Percentiles rank a stretch among this genome's conserved stretches.
phyloP scores from a whole-genome alignment of 2,329 filamentous ascomycete genomes.

The Mycogone perniciosa region DNA sequence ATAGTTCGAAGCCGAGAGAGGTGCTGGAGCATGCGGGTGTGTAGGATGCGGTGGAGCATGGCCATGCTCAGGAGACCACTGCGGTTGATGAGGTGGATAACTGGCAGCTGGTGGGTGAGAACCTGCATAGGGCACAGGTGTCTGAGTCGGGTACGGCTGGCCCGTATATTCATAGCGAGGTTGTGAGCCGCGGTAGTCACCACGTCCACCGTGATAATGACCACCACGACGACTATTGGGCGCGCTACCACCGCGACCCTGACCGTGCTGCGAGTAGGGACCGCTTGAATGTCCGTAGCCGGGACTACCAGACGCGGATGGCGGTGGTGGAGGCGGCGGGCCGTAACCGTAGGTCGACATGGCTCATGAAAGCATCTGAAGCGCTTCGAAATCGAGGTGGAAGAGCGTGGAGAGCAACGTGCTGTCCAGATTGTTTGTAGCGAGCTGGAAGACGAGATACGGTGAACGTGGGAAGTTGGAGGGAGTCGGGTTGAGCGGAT shows the following conservation, averaged over 20 bases:
- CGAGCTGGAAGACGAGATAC: background rate
- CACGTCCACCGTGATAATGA: slow-evolving; percentile 31
- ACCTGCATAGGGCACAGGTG: slow-evolving; percentile 23
- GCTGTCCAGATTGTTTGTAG: no score
- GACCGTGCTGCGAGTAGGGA: slow-evolving; percentile 33
- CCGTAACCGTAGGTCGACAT: slow-evolving; percentile 50
- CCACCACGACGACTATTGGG: slow-evolving; percentile 32
- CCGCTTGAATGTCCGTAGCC: slow-evolving; percentile 35
- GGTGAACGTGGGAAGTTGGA: slow-evolving; percentile 7
- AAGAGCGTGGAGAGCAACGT: no score
- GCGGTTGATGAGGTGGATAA: slow-evolving; percentile 35
- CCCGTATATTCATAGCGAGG: slow-evolving; percentile 39
- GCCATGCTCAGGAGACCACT: slow-evolving; percentile 36
- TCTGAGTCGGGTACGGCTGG: slow-evolving; percentile 31
- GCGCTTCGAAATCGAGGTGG: no score
- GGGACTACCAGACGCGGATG: slow-evolving; percentile 24
- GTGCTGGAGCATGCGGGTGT: slow-evolving; percentile 40
- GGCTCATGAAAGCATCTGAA: slow-evolving; percentile 1
- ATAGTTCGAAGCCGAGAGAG: slow-evolving; percentile 48
- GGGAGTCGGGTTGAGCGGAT: slow-evolving; percentile 8
- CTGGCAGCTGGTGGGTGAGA: slow-evolving; percentile 31
- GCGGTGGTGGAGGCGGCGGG: slow-evolving; percentile 44
- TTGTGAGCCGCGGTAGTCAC: slow-evolving; percentile 36
- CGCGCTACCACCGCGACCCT: slow-evolving; percentile 33
- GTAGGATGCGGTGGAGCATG: slow-evolving; percentile 31